Evolutionary conservation across 2,329 filamentous ascomycete genomes (phyloP).

Genomic region (Pestalotiopsis sp.): DNA sequence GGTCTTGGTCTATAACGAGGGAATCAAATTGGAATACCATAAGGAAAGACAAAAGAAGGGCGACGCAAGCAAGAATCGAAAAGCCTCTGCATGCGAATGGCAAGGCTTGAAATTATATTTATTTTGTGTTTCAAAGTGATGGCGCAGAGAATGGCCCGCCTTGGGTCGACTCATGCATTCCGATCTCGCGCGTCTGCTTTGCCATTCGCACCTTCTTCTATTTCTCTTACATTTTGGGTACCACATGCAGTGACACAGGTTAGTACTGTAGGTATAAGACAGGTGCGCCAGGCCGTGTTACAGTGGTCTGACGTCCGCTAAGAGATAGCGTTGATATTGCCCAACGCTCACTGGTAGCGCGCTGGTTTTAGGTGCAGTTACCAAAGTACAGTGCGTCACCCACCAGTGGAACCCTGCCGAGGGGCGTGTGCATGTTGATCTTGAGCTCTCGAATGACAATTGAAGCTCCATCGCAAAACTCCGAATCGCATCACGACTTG

Average conservation of each 20-base stretch:
- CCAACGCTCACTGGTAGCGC: not conserved
- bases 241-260: too few species aligned
- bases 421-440: not conserved
- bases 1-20: not conserved
- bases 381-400: not conserved
- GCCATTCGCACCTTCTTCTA: too few species aligned
- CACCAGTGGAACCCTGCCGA: not conserved
- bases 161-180: not conserved
- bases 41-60: not conserved
- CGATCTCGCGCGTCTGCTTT: not conserved
- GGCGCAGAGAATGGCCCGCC: not conserved
- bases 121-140: not conserved
- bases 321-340: not conserved
- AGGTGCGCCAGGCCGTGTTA: too few species aligned
- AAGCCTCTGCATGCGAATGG: not conserved
- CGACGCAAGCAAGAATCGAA: too few species aligned
- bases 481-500: not conserved
- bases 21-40: not conserved
- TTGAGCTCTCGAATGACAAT: not conserved
- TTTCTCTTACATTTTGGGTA: too few species aligned
- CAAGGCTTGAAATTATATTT: not conserved
- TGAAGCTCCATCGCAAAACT: not conserved
- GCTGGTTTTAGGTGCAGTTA: not conserved
- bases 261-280: not conserved
- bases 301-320: not conserved